Percentiles rank a stretch among this genome's conserved stretches.
Evolutionary conservation across 1,284 basidiomycete species (phyloP).

Genomic region (Rhodotorula mucilaginosa): DNA sequence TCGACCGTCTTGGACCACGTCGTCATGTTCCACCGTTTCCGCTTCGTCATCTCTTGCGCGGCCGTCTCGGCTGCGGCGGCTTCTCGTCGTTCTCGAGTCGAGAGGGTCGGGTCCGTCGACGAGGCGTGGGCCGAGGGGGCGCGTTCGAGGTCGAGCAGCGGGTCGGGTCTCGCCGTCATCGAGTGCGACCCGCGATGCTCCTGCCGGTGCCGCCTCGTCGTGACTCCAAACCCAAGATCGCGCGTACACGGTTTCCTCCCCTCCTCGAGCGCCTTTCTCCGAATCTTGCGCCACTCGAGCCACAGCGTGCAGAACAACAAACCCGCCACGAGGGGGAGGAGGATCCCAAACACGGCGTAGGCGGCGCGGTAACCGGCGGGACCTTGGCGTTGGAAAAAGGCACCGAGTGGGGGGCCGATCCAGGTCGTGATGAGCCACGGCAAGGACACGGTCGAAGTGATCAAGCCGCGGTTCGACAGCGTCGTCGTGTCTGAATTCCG

Average conservation of each 20-base stretch:
- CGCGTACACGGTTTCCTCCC: conserved; percentile 20
- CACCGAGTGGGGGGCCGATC: conserved; percentile 44
- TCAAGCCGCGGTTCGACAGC: conserved; percentile 43
- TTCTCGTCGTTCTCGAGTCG: conserved; percentile 9
- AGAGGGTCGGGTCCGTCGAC: background rate
- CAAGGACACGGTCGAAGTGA: conserved; percentile 45
- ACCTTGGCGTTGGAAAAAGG: conserved; percentile 41
- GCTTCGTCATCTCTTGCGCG: conserved; percentile 27
- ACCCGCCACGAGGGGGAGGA: conserved; percentile 43
- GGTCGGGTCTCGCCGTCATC: background rate
- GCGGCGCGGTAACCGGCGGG: conserved; percentile 44
- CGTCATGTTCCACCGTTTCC: conserved; percentile 25
- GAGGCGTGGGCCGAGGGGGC: background rate
- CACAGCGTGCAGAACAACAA: conserved; percentile 36
- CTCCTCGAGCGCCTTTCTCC: conserved; percentile 15
- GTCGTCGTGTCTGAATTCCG: conserved; percentile 43
- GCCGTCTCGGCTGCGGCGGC: conserved; percentile 15
- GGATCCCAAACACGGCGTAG: conserved; percentile 43
- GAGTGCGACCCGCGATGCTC: background rate
- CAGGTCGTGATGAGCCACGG: conserved; percentile 46
- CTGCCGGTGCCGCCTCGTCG: conserved; percentile 9
- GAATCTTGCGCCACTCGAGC: conserved; percentile 36
- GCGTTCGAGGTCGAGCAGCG: background rate
- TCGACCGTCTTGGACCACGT: conserved; percentile 25
- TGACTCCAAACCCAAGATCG: conserved; percentile 27